Conservation (phyloP, 768 basidiomycete species). For the Rhodotorula babjevae region DNA sequence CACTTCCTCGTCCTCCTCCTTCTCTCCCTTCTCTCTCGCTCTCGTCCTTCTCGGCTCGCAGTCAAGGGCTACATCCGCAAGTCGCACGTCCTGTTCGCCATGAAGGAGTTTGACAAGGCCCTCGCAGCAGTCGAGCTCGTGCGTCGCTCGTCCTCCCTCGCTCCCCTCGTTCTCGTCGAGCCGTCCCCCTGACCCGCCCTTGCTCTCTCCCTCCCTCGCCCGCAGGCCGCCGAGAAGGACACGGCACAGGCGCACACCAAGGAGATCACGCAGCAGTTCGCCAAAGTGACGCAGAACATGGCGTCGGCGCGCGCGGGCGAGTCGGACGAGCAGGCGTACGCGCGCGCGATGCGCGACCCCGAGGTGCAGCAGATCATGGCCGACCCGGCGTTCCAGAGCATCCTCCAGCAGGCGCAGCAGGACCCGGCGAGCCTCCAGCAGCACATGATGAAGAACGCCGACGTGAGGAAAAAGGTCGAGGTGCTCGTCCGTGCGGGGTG, state of each 20-base stretch:
- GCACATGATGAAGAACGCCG: conserved; percentile 77
- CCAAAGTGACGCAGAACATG: conserved; percentile 74
- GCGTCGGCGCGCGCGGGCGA: conserved; percentile 74
- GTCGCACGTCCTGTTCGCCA: conserved; percentile 71
- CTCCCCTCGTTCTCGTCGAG: no score
- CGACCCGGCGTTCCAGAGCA: conserved; percentile 89
- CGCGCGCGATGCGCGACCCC: conserved; percentile 94
- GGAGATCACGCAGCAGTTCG: conserved; percentile 75
- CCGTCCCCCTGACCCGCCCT: no score
- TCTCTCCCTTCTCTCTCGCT: neutral
- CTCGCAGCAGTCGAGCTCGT: conserved; percentile 70
- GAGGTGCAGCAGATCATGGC: conserved; percentile 70
- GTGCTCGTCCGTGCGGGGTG: conserved; percentile 78
- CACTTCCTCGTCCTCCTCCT: neutral
- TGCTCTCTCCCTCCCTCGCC: neutral
- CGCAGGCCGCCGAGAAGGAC: conserved; percentile 65
- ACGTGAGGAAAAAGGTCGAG: conserved; percentile 54
- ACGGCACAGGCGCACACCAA: conserved; percentile 71
- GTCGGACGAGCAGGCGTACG: conserved; percentile 84
- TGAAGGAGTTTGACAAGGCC: conserved; percentile 87
- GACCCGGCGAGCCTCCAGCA: conserved; percentile 86
- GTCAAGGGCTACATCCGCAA: conserved; percentile 97
- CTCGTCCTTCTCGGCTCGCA: conserved; percentile 41
- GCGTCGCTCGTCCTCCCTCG: neutral
- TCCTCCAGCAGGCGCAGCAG: conserved; percentile 85